Evolutionary conservation across 164 flowering plant species (phyloP).

Genomic region (Aristolochia californica): DNA sequence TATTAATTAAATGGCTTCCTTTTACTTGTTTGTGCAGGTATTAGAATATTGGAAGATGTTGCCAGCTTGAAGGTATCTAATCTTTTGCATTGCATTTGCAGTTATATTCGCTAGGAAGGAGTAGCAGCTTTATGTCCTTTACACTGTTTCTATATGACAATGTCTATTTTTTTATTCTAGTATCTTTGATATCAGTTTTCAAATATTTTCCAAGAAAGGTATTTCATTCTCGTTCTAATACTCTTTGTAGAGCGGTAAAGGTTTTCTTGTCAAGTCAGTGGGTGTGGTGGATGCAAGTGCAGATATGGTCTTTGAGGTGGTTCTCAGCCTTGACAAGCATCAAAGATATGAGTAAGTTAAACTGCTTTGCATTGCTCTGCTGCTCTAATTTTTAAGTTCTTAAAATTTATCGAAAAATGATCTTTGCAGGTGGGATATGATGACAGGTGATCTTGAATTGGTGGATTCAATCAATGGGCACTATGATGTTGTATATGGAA

Average conservation of each 20-base stretch:
- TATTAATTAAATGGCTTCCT: not conserved
- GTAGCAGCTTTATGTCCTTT: not conserved
- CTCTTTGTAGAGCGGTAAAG: slow-evolving; percentile 42
- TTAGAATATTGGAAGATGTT: slow-evolving; percentile 88
- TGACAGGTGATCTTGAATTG: slow-evolving; percentile 77
- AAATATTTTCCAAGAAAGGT: too few species aligned
- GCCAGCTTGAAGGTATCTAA: slow-evolving; percentile 49
- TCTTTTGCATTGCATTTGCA: slow-evolving; percentile 2
- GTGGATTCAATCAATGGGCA: slow-evolving; percentile 74
- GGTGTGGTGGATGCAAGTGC: slow-evolving; percentile 80
- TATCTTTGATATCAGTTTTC: not conserved
- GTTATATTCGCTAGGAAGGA: not conserved
- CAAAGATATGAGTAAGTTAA: slow-evolving; percentile 80
- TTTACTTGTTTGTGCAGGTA: slow-evolving; percentile 38
- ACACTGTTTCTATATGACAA: not conserved
- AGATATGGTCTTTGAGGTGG: slow-evolving; percentile 74
- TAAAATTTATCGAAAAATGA: slow-evolving; percentile 11
- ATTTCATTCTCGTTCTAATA: not conserved
- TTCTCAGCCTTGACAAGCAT: slow-evolving; percentile 49
- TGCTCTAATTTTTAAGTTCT: slow-evolving; percentile 3
- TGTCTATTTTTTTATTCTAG: not conserved
- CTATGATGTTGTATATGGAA: slow-evolving; percentile 75
- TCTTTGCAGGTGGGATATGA: slow-evolving; percentile 82
- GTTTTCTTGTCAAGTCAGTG: slow-evolving; percentile 70
- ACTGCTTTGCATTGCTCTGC: not conserved